Conservation (phyloP, 2,329 filamentous ascomycete genomes). For the Diplocarpon rosae region DNA sequence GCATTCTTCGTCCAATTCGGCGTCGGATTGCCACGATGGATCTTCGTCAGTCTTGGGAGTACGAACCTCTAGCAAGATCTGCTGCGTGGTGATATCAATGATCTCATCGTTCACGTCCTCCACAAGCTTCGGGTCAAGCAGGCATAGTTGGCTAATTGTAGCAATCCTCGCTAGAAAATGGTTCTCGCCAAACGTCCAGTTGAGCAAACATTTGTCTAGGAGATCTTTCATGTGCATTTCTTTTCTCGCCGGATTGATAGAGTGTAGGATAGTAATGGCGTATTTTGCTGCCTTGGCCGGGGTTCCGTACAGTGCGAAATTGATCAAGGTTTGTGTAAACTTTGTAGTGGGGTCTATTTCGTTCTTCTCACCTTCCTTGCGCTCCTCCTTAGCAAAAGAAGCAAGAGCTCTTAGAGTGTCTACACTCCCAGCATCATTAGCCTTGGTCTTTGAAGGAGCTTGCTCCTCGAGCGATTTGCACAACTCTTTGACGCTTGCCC, state of each 20-base stretch:
- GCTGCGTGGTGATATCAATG: conserved; percentile 62
- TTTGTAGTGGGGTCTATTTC: conserved; percentile 75
- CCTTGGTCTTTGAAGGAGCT: conserved; percentile 56
- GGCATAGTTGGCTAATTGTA: conserved; percentile 62
- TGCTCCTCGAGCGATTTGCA: conserved; percentile 77
- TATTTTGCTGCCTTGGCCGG: conserved; percentile 84
- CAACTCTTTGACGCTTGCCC: conserved; percentile 82
- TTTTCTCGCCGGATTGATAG: conserved; percentile 55
- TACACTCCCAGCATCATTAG: conserved; percentile 65
- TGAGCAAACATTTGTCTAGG: conserved; percentile 61
- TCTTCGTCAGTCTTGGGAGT: conserved; percentile 45
- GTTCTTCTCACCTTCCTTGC: conserved; percentile 49
- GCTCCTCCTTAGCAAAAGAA: conserved; percentile 61
- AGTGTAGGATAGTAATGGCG: conserved; percentile 68
- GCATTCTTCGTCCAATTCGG: conserved; percentile 66
- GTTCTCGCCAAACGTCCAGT: conserved; percentile 60
- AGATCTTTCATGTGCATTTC: conserved; percentile 81
- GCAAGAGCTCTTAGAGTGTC: conserved; percentile 91
- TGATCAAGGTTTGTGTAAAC: conserved; percentile 69
- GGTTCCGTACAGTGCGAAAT: conserved; percentile 71
- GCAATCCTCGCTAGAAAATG: conserved; percentile 68
- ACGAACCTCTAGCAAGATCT: conserved; percentile 62
- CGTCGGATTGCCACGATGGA: conserved; percentile 56
- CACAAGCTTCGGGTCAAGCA: conserved; percentile 62
- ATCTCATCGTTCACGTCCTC: conserved; percentile 68